These are phyloP conservation scores for Tolypocladium capitatum DNA, from an alignment of 2,329 filamentous ascomycete species.

Conservation along the genomic window DNA sequence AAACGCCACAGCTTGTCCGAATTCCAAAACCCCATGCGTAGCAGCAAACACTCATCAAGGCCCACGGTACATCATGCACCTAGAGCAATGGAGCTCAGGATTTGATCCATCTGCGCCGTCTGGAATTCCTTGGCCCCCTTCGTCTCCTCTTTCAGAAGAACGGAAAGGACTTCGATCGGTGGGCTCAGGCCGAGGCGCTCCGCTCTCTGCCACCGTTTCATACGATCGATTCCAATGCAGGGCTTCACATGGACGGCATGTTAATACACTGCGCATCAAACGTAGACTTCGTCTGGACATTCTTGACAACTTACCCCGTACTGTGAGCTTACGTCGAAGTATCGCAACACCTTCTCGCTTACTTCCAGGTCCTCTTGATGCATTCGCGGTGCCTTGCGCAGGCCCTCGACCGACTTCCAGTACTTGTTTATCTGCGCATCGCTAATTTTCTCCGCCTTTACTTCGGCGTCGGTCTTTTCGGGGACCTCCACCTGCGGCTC, in stretches of 20 bases:
- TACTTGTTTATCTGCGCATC: slow-evolving; percentile 61
- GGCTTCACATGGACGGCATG: slow-evolving; percentile 41
- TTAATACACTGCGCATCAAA: background rate
- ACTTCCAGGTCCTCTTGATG: slow-evolving; percentile 63
- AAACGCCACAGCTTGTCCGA: slow-evolving; percentile 10
- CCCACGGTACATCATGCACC: slow-evolving; percentile 15
- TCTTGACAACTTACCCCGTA: slow-evolving; percentile 60
- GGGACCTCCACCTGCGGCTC: slow-evolving; percentile 16
- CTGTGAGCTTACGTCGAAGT: slow-evolving; percentile 85
- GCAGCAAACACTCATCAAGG: slow-evolving; percentile 1
- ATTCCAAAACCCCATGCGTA: slow-evolving; percentile 4
- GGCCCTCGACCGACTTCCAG: slow-evolving; percentile 60
- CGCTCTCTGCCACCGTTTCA: slow-evolving; percentile 80
- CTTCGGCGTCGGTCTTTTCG: slow-evolving; percentile 37
- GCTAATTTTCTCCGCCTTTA: slow-evolving; percentile 49
- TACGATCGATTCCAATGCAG: slow-evolving; percentile 69
- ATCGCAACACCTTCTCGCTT: slow-evolving; percentile 75
- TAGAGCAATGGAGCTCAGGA: slow-evolving; percentile 36
- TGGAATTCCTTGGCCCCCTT: slow-evolving; percentile 41
- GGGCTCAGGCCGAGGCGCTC: slow-evolving; percentile 72
- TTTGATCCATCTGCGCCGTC: slow-evolving; percentile 61
- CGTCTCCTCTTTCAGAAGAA: slow-evolving; percentile 60
- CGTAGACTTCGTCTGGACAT: background rate
- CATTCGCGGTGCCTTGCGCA: slow-evolving; percentile 54
- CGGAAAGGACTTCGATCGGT: slow-evolving; percentile 78